These are phyloP conservation scores for Solanum appendiculatum DNA, from an alignment of 257 asterid species.

Conservation along the genomic window DNA sequence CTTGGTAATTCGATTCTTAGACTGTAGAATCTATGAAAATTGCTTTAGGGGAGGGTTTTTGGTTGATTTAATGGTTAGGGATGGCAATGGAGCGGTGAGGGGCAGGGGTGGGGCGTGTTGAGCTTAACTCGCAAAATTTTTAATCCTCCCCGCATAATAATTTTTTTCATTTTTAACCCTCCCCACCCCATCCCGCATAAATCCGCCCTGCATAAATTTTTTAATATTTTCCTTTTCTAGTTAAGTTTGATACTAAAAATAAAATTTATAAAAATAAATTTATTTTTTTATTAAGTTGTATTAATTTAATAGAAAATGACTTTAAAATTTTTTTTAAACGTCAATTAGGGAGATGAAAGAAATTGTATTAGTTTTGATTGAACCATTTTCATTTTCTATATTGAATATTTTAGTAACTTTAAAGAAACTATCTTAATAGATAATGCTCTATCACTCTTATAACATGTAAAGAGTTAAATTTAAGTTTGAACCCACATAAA, in stretches of 20 bases:
- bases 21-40: no score
- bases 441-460: background rate
- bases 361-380: background rate
- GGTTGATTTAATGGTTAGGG: background rate
- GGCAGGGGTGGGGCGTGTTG: background rate
- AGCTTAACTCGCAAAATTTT: background rate
- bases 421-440: no score
- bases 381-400: no score
- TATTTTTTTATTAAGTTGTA: background rate
- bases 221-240: background rate
- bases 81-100: background rate
- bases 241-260: background rate
- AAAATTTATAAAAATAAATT: no score
- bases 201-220: background rate
- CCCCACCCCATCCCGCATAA: background rate
- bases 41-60: background rate
- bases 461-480: background rate
- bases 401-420: background rate
- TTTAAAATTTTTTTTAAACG: background rate
- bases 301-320: background rate
- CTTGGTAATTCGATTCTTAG: background rate
- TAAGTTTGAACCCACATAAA: background rate
- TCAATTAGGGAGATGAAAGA: background rate
- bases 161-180: no score
- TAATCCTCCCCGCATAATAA: background rate